Percentiles rank a stretch among this genome's conserved stretches.
phyloP scores from a whole-genome alignment of 306 rosid genomes.

The Fragaria nilgerrensis region DNA sequence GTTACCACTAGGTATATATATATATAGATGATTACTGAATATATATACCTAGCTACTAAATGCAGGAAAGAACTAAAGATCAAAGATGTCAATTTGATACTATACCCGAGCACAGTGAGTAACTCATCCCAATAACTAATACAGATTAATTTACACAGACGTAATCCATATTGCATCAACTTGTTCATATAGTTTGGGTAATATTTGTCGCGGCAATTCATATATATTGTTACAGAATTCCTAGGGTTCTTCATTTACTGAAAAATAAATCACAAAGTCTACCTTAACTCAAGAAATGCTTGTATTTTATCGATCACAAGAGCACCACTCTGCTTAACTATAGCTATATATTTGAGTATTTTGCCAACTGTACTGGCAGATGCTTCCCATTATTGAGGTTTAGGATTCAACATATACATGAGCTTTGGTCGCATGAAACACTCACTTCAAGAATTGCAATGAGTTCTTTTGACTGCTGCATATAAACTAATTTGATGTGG shows the following conservation, averaged over 20 bases:
- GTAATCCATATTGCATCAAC: neutral
- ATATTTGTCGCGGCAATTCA: neutral
- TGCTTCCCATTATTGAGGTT: slow-evolving; percentile 19
- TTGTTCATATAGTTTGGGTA: neutral
- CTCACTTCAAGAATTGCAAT: slow-evolving; percentile 19
- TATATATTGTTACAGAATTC: neutral
- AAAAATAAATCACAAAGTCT: neutral
- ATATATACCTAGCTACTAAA: neutral
- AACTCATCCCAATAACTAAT: neutral
- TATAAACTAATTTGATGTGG: neutral
- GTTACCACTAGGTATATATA: neutral
- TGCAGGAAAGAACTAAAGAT: neutral
- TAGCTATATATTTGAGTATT: neutral
- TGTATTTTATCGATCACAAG: neutral
- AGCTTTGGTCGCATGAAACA: slow-evolving; percentile 4
- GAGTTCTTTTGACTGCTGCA: neutral
- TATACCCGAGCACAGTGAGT: neutral
- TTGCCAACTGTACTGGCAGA: slow-evolving; percentile 1
- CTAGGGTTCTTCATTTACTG: neutral
- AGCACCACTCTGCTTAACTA: neutral
- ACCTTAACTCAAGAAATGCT: neutral
- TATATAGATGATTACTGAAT: neutral
- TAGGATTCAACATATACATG: neutral
- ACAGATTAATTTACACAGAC: neutral
- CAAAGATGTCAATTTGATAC: neutral